These are phyloP conservation scores for Fusarium incarnatum DNA, from an alignment of 2,329 filamentous ascomycete species.

Conservation along the genomic window DNA sequence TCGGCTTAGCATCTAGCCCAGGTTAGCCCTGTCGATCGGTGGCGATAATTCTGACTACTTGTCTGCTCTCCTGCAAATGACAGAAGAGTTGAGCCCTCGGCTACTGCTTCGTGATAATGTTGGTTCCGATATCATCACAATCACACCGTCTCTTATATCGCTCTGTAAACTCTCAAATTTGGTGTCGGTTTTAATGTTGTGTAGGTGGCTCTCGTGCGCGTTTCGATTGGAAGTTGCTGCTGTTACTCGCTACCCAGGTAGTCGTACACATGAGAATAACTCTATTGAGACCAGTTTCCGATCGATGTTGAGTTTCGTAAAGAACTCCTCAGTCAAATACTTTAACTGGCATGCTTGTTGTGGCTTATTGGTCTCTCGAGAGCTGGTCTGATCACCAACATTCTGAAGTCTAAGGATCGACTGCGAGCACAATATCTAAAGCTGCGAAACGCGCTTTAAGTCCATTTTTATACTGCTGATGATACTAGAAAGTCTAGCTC, in stretches of 20 bases:
- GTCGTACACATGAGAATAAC: not conserved
- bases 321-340: not conserved
- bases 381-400: not conserved
- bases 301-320: not conserved
- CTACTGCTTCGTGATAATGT: slow-evolving; percentile 1
- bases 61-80: not conserved
- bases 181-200: not conserved
- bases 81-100: not conserved
- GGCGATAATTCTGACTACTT: slow-evolving; percentile 23
- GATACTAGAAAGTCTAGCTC: slow-evolving; percentile 22
- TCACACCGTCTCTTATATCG: not conserved
- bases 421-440: not conserved
- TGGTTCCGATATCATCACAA: not conserved
- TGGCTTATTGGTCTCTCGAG: not conserved
- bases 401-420: not conserved
- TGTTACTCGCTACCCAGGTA: not conserved
- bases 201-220: not conserved
- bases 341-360: not conserved
- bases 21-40: slow-evolving; percentile 43
- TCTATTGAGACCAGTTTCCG: not conserved
- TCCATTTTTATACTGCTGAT: slow-evolving; percentile 2
- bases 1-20: slow-evolving; percentile 26
- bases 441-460: not conserved
- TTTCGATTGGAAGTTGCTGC: not conserved
- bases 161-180: not conserved